A percentile compares a stretch with the other conserved stretches of the same genome.
phyloP scores from a whole-genome alignment of 345 rosid species.

The Hibiscus tridactylites region DNA sequence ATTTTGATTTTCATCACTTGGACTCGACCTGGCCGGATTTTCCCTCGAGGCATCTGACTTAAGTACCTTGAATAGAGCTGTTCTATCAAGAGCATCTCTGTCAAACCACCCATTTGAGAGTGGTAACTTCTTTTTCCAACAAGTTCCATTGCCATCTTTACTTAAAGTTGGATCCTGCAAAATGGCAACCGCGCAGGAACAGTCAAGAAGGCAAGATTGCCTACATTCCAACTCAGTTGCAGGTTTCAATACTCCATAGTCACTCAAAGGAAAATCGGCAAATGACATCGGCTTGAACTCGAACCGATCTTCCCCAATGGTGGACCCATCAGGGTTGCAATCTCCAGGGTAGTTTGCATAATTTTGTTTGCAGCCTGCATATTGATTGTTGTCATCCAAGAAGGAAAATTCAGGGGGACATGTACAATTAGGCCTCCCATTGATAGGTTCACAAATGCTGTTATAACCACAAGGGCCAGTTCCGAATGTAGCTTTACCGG shows the following conservation, averaged over 20 bases:
- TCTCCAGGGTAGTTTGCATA: background rate
- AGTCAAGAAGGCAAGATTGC: slow-evolving; percentile 2
- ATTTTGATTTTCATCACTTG: background rate
- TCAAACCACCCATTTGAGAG: background rate
- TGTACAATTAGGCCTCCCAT: slow-evolving; percentile 1
- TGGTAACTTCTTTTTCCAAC: slow-evolving; percentile 8
- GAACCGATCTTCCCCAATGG: background rate
- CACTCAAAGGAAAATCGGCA: slow-evolving; percentile 1
- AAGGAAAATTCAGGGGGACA: slow-evolving; percentile 6
- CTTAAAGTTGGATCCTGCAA: background rate
- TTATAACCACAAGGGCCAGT: slow-evolving; percentile 13
- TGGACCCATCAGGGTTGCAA: slow-evolving; percentile 9
- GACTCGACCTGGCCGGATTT: background rate
- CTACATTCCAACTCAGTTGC: background rate
- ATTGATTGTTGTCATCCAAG: slow-evolving; percentile 1
- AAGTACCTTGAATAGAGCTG: background rate
- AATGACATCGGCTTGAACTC: background rate
- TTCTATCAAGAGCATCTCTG: background rate
- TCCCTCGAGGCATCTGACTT: background rate
- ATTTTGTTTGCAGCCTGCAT: slow-evolving; percentile 1
- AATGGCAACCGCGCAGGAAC: slow-evolving; percentile 8
- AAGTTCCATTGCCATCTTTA: background rate
- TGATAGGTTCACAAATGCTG: slow-evolving; percentile 4
- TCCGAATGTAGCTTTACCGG: background rate
- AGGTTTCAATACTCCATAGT: slow-evolving; percentile 1